These are phyloP conservation scores for Boletus rubescentipes DNA, from an alignment of 768 basidiomycete genomes.

Conservation along the genomic window DNA sequence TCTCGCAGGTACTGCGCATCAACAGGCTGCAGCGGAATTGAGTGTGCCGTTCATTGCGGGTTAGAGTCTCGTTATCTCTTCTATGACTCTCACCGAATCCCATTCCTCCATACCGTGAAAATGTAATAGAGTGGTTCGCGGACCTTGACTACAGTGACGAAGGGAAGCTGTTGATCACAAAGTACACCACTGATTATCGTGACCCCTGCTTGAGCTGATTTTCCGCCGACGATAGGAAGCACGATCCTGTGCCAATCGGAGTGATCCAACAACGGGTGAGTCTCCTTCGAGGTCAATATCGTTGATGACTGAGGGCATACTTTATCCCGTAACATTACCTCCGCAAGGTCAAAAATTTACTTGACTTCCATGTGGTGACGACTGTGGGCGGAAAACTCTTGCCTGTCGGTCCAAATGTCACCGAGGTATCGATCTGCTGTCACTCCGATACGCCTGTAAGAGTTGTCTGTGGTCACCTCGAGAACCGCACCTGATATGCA, in stretches of 20 bases:
- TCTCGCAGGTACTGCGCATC: constrained; percentile 62
- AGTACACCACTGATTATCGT: constrained; percentile 32
- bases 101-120: neutral
- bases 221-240: constrained; percentile 41
- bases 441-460: constrained; percentile 66
- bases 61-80: constrained; percentile 9
- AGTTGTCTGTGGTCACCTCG: neutral
- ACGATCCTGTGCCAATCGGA: constrained; percentile 45
- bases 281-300: neutral
- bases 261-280: constrained; percentile 46
- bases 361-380: constrained; percentile 45
- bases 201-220: neutral
- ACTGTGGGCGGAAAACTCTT: constrained; percentile 43
- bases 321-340: neutral
- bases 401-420: constrained; percentile 43
- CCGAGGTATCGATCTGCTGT: constrained; percentile 60
- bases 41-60: constrained; percentile 64
- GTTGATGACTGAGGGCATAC: neutral
- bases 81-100: neutral
- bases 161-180: constrained; percentile 60
- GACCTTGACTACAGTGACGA: constrained; percentile 59
- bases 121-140: constrained; percentile 57
- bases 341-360: constrained; percentile 44
- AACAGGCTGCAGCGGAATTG: constrained; percentile 51
- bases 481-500: neutral